Conservation (phyloP, 1,284 basidiomycete genomes). For the Ustilago curta region DNA sequence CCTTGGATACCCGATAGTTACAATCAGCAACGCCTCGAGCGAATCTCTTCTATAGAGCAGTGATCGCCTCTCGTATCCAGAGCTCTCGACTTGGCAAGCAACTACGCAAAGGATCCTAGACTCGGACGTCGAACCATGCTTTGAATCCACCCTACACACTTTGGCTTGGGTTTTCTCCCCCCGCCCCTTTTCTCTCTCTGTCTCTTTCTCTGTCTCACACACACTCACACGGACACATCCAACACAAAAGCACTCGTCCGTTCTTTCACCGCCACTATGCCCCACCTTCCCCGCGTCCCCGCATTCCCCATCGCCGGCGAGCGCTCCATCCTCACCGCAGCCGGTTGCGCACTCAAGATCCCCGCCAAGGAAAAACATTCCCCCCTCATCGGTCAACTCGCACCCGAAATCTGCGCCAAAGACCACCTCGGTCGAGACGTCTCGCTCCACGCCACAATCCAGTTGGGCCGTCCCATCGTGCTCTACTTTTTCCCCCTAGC, state of each 20-base stretch:
- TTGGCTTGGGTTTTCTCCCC: too few species aligned
- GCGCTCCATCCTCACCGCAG: constrained; percentile 42
- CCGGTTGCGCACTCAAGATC: constrained; percentile 37
- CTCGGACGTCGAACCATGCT: too few species aligned
- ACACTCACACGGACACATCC: not conserved
- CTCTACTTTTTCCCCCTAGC: constrained; percentile 65
- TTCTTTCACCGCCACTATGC: constrained; percentile 14
- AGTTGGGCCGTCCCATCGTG: constrained; percentile 56
- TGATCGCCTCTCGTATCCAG: too few species aligned
- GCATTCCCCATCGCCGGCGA: constrained; percentile 58
- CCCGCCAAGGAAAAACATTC: constrained; percentile 47
- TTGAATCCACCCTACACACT: too few species aligned
- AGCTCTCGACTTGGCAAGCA: too few species aligned
- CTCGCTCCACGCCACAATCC: constrained; percentile 60
- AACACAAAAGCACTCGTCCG: not conserved
- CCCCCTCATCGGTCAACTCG: constrained; percentile 52
- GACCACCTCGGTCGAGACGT: constrained; percentile 54
- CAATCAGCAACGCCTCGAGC: too few species aligned
- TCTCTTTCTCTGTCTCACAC: too few species aligned
- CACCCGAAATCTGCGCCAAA: constrained; percentile 57
- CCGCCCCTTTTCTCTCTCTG: not conserved
- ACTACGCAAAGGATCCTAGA: too few species aligned
- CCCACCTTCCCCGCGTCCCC: constrained; percentile 44
- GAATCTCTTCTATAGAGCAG: too few species aligned
- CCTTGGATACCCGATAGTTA: too few species aligned